phyloP scores from a whole-genome alignment of 257 asterid species.

The Lavandula angustifolia region DNA sequence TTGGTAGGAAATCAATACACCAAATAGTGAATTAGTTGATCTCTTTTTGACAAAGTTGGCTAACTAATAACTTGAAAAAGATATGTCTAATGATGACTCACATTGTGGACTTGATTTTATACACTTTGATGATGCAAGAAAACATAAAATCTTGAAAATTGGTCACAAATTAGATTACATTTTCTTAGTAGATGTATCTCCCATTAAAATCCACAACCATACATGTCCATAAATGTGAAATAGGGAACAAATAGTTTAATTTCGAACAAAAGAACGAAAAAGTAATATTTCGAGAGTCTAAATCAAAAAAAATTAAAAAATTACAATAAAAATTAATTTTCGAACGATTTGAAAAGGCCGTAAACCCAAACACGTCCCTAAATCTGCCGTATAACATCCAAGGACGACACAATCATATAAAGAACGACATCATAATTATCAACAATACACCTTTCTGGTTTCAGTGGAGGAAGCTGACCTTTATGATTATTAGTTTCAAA shows the following conservation, averaged over 20 bases:
- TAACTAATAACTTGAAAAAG: conserved; percentile 37
- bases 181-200: too few species aligned
- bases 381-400: too few species aligned
- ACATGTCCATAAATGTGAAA: too few species aligned
- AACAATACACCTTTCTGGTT: conserved; percentile 26
- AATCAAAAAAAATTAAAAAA: too few species aligned
- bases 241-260: too few species aligned
- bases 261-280: too few species aligned
- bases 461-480: conserved; percentile 52
- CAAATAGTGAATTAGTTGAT: conserved; percentile 42
- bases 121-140: conserved; percentile 8
- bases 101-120: conserved; percentile 22
- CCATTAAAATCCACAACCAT: too few species aligned
- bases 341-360: too few species aligned
- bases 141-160: conserved; percentile 10
- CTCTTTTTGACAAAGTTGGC: conserved; percentile 43
- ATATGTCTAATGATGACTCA: conserved; percentile 27
- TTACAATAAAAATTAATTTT: too few species aligned
- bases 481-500: conserved; percentile 10
- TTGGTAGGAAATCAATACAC: conserved; percentile 18
- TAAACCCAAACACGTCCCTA: too few species aligned
- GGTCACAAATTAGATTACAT: conserved; percentile 18
- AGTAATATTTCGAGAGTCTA: too few species aligned
- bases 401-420: conserved; percentile 7
- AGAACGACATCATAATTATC: conserved; percentile 32